Evolutionary conservation across 352 stramenopile species (phyloP).

Genomic region (Phytopythium kandeliae): DNA sequence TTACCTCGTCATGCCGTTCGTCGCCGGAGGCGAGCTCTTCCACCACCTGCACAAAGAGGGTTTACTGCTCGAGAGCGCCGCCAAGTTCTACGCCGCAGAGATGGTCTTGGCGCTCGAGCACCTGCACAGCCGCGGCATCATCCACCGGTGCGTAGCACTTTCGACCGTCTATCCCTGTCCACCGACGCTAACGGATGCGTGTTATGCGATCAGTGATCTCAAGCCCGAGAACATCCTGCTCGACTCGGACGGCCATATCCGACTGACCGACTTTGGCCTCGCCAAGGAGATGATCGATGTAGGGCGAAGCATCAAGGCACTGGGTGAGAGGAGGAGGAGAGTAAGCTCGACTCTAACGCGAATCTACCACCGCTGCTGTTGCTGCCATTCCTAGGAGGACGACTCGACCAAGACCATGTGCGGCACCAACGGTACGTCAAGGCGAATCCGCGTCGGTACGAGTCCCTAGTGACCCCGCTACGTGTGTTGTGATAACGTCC

Average conservation of each 20-base stretch:
- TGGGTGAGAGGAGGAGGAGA: neutral
- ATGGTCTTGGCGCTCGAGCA: conserved; percentile 81
- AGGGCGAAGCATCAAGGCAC: neutral
- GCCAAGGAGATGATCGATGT: conserved; percentile 76
- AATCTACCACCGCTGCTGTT: neutral
- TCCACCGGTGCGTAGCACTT: conserved; percentile 54
- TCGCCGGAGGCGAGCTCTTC: conserved; percentile 66
- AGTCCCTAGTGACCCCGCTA: no score
- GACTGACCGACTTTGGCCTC: conserved; percentile 82
- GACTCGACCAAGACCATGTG: conserved; percentile 81
- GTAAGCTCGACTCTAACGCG: neutral
- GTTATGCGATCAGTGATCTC: conserved; percentile 40
- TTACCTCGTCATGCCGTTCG: conserved; percentile 80
- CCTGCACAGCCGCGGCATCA: conserved; percentile 70
- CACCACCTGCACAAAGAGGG: conserved; percentile 60
- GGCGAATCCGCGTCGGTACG: no score
- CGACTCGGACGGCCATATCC: conserved; percentile 76
- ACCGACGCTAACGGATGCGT: no score
- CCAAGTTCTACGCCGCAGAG: conserved; percentile 79
- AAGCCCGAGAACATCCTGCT: conserved; percentile 85
- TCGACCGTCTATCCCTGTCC: no score
- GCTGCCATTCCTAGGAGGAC: conserved; percentile 33
- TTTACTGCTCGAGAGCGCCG: conserved; percentile 57
- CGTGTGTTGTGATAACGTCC: no score
- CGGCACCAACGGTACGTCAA: conserved; percentile 54